These are phyloP conservation scores for Aspergillus baeticus DNA, from an alignment of 495 filamentous ascomycete species.

Conservation along the genomic window DNA sequence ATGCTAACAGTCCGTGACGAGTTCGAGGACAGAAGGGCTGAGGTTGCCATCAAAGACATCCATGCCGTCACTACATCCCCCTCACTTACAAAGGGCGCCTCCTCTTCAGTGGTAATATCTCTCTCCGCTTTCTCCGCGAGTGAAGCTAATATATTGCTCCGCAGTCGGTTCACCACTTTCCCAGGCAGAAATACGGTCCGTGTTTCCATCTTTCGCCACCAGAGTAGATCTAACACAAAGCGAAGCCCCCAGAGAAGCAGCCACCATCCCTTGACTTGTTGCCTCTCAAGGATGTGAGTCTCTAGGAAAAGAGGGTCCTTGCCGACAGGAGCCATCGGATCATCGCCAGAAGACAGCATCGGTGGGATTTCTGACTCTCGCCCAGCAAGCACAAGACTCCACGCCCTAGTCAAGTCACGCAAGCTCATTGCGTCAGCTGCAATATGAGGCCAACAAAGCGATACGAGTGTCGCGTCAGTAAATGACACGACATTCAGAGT, in stretches of 20 bases:
- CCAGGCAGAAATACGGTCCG: neutral
- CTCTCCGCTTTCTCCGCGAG: neutral
- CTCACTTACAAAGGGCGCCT: neutral
- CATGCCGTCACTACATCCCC: slow-evolving; percentile 4
- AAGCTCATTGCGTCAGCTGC: neutral
- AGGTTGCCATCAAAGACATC: neutral
- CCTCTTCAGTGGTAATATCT: neutral
- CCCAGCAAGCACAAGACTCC: neutral
- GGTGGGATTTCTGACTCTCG: neutral
- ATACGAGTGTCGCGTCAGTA: neutral
- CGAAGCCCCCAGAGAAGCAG: neutral
- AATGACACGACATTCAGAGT: neutral
- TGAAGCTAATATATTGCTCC: too few relatives aligned
- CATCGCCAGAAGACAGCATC: neutral
- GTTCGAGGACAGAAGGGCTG: too few relatives aligned
- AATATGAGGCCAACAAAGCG: neutral
- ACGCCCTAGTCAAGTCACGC: neutral
- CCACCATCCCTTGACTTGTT: neutral
- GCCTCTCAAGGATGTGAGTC: neutral
- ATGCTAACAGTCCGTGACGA: neutral
- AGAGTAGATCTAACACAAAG: neutral
- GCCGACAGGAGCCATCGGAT: neutral
- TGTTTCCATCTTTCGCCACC: neutral
- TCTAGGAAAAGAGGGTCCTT: neutral
- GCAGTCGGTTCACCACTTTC: neutral